A percentile compares a stretch with the other conserved stretches of the same genome.
These are phyloP conservation scores for Sporopachydermia cereana DNA, from an alignment of 1,139 yeast species.

Conservation along the genomic window DNA sequence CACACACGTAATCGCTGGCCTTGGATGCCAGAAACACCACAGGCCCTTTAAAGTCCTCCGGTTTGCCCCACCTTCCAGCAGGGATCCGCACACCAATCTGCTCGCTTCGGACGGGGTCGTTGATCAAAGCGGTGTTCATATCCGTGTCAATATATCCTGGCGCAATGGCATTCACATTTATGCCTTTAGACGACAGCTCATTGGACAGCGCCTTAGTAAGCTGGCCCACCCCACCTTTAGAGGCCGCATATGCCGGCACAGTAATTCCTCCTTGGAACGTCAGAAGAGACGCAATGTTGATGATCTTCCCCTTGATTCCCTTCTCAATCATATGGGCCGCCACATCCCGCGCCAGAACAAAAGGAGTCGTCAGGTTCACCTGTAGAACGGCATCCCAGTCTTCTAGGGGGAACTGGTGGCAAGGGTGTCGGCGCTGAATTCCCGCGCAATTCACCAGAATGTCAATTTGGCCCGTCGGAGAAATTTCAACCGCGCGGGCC, in stretches of 20 bases:
- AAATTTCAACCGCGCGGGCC: conserved; percentile 22
- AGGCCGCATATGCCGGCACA: conserved; percentile 38
- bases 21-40: conserved; percentile 36
- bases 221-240: conserved; percentile 40
- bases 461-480: conserved; percentile 30
- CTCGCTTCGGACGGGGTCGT: conserved; percentile 23
- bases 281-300: conserved; percentile 47
- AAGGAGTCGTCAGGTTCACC: conserved; percentile 37
- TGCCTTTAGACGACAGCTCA: conserved; percentile 41
- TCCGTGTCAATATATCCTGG: conserved; percentile 48
- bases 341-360: conserved; percentile 33
- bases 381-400: conserved; percentile 36
- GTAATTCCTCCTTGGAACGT: conserved; percentile 34
- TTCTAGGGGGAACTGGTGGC: conserved; percentile 29
- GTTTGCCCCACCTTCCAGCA: conserved; percentile 37
- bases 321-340: conserved; percentile 33
- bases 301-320: conserved; percentile 46
- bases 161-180: conserved; percentile 41
- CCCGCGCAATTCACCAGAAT: conserved; percentile 49
- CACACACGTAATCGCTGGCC: conserved; percentile 42
- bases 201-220: conserved; percentile 39
- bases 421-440: conserved; percentile 28
- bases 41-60: conserved; percentile 47
- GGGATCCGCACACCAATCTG: conserved; percentile 36
- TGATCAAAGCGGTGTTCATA: conserved; percentile 31